These are phyloP conservation scores for Daldinia bambusicola DNA, from an alignment of 495 filamentous ascomycete genomes.

Conservation along the genomic window DNA sequence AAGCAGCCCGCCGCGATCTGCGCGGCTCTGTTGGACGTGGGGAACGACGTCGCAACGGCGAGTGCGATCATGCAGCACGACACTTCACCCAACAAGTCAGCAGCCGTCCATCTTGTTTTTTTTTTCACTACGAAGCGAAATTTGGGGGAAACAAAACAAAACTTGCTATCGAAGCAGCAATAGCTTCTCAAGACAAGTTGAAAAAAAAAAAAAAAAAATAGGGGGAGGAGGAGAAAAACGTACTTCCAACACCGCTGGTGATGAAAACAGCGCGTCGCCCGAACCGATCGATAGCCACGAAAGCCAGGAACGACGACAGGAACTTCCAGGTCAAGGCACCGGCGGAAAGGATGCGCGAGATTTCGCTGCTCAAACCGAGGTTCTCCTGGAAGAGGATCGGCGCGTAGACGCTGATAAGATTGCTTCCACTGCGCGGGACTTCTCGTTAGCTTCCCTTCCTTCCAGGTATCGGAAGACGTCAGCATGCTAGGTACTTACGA, in stretches of 20 bases:
- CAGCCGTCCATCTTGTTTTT: background rate
- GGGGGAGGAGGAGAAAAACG: background rate
- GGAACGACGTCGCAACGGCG: conserved; percentile 55
- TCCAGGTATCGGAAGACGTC: background rate
- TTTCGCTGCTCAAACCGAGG: conserved; percentile 58
- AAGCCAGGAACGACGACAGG: conserved; percentile 59
- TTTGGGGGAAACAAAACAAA: background rate
- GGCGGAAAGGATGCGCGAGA: conserved; percentile 53
- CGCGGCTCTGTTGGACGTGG: conserved; percentile 44
- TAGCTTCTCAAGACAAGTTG: background rate
- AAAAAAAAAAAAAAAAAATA: no score
- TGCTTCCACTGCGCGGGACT: conserved; percentile 57
- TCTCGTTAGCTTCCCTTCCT: conserved; percentile 15
- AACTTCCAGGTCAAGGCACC: conserved; percentile 63
- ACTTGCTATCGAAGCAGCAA: background rate
- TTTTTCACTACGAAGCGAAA: background rate
- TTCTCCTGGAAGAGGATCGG: conserved; percentile 69
- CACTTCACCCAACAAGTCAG: conserved; percentile 35
- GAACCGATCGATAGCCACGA: conserved; percentile 64
- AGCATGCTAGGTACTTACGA: conserved; percentile 39
- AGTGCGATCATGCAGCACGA: conserved; percentile 53
- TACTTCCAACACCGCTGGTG: conserved; percentile 58
- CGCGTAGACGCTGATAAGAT: conserved; percentile 69
- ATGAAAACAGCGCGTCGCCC: conserved; percentile 67
- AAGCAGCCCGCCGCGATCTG: conserved; percentile 61